These are phyloP conservation scores for Scopulariopsis brevicaulis DNA, from an alignment of 2,329 filamentous ascomycete species.

Conservation along the genomic window DNA sequence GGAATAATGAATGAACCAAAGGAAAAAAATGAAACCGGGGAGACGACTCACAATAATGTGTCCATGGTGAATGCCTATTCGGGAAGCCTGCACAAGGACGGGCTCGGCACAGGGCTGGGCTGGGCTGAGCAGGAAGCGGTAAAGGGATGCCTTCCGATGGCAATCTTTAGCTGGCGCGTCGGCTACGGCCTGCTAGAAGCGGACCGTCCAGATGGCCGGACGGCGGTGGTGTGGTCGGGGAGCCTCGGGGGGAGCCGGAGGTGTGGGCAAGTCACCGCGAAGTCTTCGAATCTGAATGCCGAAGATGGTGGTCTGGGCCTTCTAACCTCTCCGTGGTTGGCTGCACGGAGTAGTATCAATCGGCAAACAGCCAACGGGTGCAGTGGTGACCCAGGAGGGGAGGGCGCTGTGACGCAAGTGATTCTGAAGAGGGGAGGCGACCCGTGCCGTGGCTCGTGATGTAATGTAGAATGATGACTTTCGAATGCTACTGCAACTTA, in stretches of 20 bases:
- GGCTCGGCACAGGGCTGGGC: neutral
- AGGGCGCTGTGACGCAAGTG: neutral
- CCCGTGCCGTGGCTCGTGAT: neutral
- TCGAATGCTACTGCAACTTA: no score
- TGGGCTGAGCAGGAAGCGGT: neutral
- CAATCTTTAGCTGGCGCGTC: neutral
- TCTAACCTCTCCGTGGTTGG: neutral
- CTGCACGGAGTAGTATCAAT: neutral
- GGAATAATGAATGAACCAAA: neutral
- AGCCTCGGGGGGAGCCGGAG: neutral
- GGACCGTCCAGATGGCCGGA: neutral
- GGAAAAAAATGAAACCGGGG: neutral
- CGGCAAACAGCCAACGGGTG: neutral
- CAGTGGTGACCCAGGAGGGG: neutral
- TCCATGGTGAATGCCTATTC: slow-evolving; percentile 6
- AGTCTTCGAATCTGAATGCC: neutral
- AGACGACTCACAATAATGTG: slow-evolving; percentile 9
- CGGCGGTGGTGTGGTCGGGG: neutral
- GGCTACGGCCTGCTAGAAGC: neutral
- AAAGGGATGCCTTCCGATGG: neutral
- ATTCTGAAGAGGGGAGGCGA: neutral
- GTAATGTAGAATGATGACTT: no score
- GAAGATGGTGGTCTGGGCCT: neutral
- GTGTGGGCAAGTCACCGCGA: neutral
- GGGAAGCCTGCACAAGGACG: neutral